Evolutionary conservation across 192 early-diverging fungal genomes (phyloP).

Genomic region (Diversispora eburnea): DNA sequence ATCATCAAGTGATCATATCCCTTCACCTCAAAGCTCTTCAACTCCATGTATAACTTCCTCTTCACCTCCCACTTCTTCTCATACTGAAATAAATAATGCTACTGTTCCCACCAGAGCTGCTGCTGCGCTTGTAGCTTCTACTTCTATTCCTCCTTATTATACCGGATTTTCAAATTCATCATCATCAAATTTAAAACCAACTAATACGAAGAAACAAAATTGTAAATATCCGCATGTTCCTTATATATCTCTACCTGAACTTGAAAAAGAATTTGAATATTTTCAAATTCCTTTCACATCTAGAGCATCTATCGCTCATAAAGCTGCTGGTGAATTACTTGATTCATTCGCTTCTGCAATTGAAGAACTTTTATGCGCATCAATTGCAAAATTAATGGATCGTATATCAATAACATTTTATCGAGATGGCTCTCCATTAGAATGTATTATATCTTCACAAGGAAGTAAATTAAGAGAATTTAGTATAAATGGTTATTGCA

Average conservation of each 20-base stretch:
- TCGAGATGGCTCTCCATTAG: slow-evolving; percentile 23
- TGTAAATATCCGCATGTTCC: neutral
- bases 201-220: neutral
- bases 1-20: neutral
- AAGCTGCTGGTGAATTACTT: slow-evolving; percentile 21
- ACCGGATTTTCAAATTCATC: neutral
- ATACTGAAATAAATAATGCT: slow-evolving; percentile 6
- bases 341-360: slow-evolving; percentile 26
- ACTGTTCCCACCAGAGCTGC: slow-evolving; percentile 8
- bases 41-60: neutral
- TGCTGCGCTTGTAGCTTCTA: neutral
- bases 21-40: neutral
- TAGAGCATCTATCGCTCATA: neutral
- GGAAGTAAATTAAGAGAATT: slow-evolving; percentile 15
- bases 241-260: slow-evolving; percentile 7
- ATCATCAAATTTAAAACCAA: neutral
- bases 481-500: slow-evolving; percentile 24
- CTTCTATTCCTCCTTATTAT: neutral
- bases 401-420: slow-evolving; percentile 22
- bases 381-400: slow-evolving; percentile 21
- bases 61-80: neutral
- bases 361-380: slow-evolving; percentile 20
- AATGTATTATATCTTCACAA: neutral
- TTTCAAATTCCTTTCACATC: slow-evolving; percentile 6
- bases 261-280: slow-evolving; percentile 21